phyloP scores from a whole-genome alignment of 352 stramenopile species.

The Phytophthora colocasiae region DNA sequence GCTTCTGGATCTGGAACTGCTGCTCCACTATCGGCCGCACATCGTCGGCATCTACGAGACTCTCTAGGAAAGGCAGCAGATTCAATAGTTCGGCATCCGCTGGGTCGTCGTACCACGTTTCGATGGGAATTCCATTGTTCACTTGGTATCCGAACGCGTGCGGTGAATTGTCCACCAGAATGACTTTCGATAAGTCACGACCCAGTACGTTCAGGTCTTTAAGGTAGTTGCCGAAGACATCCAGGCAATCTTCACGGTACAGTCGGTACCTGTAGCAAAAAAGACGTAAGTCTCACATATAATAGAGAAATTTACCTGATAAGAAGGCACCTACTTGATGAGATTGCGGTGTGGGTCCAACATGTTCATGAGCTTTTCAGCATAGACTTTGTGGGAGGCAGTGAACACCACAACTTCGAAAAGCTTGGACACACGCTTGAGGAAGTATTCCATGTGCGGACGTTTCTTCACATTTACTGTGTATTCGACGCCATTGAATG shows the following conservation, averaged over 20 bases:
- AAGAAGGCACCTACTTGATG: conserved; percentile 73
- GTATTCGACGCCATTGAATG: conserved; percentile 96
- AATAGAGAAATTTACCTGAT: neutral
- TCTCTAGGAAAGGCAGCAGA: conserved; percentile 95
- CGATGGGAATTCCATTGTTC: conserved; percentile 98
- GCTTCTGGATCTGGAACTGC: conserved; percentile 93
- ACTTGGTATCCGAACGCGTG: conserved; percentile 99
- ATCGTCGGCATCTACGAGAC: conserved; percentile 87
- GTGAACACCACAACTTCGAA: conserved; percentile 99
- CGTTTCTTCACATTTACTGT: conserved; percentile 97
- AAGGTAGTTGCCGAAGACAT: conserved; percentile 98
- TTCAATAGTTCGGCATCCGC: conserved; percentile 97
- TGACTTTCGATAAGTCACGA: conserved; percentile 89
- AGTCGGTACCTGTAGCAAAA: conserved; percentile 84
- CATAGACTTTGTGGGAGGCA: conserved; percentile 95
- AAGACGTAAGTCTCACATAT: conserved; percentile 7
- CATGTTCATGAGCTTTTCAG: conserved; percentile 97
- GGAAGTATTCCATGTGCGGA: conserved; percentile 96
- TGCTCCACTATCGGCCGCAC: conserved; percentile 90
- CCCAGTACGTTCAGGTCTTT: conserved; percentile 99
- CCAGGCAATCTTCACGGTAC: conserved; percentile 96
- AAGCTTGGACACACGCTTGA: conserved; percentile 89
- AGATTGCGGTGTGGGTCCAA: conserved; percentile 94
- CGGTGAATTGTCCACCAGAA: conserved; percentile 98
- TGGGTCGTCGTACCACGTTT: conserved; percentile 98